Conservation (phyloP, 331 rosid genomes). For the Ulmus americana region DNA sequence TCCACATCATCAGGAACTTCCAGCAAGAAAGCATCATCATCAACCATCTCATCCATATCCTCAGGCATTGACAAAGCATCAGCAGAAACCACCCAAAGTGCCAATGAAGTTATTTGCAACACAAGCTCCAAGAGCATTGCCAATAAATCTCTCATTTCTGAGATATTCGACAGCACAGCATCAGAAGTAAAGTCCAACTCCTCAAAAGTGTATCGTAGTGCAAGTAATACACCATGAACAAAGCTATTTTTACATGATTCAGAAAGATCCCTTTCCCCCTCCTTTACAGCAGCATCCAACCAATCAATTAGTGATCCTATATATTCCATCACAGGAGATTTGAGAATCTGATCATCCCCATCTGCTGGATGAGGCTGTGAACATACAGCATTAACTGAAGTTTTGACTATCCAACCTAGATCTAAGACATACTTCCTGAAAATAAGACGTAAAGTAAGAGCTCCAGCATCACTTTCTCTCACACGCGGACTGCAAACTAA, state of each 20-base stretch:
- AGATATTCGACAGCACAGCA: slow-evolving; percentile 39
- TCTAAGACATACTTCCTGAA: slow-evolving; percentile 87
- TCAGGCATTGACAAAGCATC: slow-evolving; percentile 94
- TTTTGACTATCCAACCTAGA: slow-evolving; percentile 67
- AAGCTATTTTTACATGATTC: slow-evolving; percentile 83
- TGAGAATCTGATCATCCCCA: slow-evolving; percentile 31
- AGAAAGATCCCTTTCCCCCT: slow-evolving; percentile 83
- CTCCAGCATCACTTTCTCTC: slow-evolving; percentile 98
- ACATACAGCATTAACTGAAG: slow-evolving; percentile 45
- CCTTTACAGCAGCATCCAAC: slow-evolving; percentile 59
- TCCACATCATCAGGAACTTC: slow-evolving; percentile 51
- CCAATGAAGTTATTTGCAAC: slow-evolving; percentile 82
- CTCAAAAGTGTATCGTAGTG: slow-evolving; percentile 89
- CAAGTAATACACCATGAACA: slow-evolving; percentile 86
- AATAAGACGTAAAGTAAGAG: slow-evolving; percentile 68
- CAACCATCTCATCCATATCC: slow-evolving; percentile 77
- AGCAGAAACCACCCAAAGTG: slow-evolving; percentile 93
- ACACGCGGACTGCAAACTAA: slow-evolving; percentile 97
- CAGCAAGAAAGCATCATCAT: slow-evolving; percentile 51
- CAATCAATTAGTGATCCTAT: slow-evolving; percentile 77
- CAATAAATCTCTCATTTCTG: slow-evolving; percentile 55
- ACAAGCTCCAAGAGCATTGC: slow-evolving; percentile 71
- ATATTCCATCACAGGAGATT: slow-evolving; percentile 57
- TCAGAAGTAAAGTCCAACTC: slow-evolving; percentile 81
- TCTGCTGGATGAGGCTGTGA: slow-evolving; percentile 34